phyloP scores from a whole-genome alignment of 2,329 filamentous ascomycete species.

The Tolypocladium tropicale region DNA sequence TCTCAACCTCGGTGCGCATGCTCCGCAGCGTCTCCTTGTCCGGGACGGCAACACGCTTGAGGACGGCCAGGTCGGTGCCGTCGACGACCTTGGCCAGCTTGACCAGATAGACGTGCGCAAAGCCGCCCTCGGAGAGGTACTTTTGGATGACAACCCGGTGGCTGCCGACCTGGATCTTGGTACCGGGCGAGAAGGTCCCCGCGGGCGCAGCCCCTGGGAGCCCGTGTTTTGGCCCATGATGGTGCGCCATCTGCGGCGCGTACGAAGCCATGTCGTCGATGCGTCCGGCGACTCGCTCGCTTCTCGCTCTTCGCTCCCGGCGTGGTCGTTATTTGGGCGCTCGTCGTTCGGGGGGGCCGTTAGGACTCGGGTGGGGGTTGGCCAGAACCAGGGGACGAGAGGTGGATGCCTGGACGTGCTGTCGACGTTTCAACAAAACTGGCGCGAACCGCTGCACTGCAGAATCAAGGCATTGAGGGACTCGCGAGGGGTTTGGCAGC shows the following conservation, averaged over 20 bases:
- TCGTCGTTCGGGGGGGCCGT: too few relatives aligned
- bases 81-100: conserved; percentile 68
- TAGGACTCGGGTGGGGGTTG: not conserved
- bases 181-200: conserved; percentile 85
- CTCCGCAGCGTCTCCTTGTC: conserved; percentile 90
- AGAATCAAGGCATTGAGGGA: not conserved
- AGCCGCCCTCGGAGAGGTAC: conserved; percentile 95
- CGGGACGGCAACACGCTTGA: conserved; percentile 92
- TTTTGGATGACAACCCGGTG: conserved; percentile 93
- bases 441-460: not conserved
- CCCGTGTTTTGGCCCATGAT: conserved; percentile 22
- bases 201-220: conserved; percentile 43
- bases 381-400: not conserved
- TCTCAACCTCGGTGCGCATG: conserved; percentile 98
- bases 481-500: not conserved
- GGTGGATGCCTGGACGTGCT: not conserved
- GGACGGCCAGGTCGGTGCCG: conserved; percentile 70
- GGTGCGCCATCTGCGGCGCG: conserved; percentile 21
- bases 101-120: conserved; percentile 96
- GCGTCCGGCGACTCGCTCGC: not conserved
- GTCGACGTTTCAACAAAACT: not conserved
- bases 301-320: not conserved
- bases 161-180: conserved; percentile 90
- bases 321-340: not conserved
- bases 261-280: conserved; percentile 23